phyloP scores from a whole-genome alignment of 306 rosid genomes.

The Cyamopsis tetragonoloba region DNA sequence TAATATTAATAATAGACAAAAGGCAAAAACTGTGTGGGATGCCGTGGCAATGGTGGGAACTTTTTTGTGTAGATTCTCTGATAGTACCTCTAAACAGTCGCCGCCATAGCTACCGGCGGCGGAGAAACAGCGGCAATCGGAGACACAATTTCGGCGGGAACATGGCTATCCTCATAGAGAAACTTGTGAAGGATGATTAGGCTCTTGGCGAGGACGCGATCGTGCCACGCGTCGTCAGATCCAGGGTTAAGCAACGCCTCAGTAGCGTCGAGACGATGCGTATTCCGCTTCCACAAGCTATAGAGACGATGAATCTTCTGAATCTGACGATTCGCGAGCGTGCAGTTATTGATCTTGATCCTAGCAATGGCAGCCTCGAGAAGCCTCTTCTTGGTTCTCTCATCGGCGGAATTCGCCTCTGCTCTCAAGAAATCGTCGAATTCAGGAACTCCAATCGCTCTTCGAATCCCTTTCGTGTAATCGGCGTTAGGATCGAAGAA shows the following conservation, averaged over 20 bases:
- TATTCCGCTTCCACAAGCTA: slow-evolving; percentile 29
- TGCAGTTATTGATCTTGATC: slow-evolving; percentile 34
- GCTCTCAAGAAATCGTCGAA: slow-evolving; percentile 27
- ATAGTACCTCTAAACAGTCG: slow-evolving; percentile 5
- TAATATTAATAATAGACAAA: too few relatives aligned
- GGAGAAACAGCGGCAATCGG: not conserved
- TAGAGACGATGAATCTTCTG: slow-evolving; percentile 35
- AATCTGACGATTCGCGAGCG: slow-evolving; percentile 32
- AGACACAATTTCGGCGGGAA: not conserved
- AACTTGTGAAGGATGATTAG: slow-evolving; percentile 21
- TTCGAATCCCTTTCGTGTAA: slow-evolving; percentile 33
- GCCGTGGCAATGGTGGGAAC: slow-evolving; percentile 1
- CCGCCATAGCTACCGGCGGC: not conserved
- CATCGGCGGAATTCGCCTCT: slow-evolving; percentile 6
- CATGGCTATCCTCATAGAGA: not conserved
- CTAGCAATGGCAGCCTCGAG: slow-evolving; percentile 32
- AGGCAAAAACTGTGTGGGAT: too few relatives aligned
- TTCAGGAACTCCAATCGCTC: slow-evolving; percentile 46
- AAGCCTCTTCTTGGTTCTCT: not conserved
- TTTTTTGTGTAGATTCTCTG: slow-evolving; percentile 11
- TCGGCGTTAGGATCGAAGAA: slow-evolving; percentile 27
- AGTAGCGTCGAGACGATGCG: slow-evolving; percentile 39
- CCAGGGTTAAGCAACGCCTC: not conserved
- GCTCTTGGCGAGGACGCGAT: slow-evolving; percentile 21
- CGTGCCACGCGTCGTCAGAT: slow-evolving; percentile 27